A percentile compares a stretch with the other conserved stretches of the same genome.
Conservation (phyloP, 345 rosid species). For the Acer saccharum region DNA sequence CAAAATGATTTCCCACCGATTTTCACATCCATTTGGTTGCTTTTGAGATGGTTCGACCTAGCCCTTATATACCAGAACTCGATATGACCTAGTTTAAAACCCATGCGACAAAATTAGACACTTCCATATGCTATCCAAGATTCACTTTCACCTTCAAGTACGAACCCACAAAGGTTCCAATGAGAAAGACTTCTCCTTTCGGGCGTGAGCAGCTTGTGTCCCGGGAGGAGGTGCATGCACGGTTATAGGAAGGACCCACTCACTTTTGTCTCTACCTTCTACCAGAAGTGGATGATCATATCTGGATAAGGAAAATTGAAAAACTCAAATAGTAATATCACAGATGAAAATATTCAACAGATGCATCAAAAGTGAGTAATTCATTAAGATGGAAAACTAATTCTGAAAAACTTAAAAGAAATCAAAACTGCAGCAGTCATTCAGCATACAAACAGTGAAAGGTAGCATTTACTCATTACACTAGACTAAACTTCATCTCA, state of each 20-base stretch:
- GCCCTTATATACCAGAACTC: not conserved
- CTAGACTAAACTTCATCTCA: not conserved
- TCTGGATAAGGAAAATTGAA: conserved; percentile 41
- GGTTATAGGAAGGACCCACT: conserved; percentile 92
- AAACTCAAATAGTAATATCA: not conserved
- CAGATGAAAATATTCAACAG: too few species aligned
- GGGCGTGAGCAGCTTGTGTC: conserved; percentile 45
- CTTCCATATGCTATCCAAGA: not conserved
- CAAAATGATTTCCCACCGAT: too few species aligned
- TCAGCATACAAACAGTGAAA: not conserved
- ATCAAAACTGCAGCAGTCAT: not conserved
- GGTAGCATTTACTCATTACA: not conserved
- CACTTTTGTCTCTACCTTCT: conserved; percentile 78
- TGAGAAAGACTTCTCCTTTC: conserved; percentile 60
- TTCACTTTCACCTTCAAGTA: conserved; percentile 42
- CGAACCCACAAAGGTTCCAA: conserved; percentile 79
- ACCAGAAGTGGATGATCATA: conserved; percentile 89
- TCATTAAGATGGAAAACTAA: not conserved
- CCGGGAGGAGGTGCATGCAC: conserved; percentile 88
- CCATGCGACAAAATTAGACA: not conserved
- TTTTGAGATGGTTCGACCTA: not conserved
- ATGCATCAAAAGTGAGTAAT: not conserved
- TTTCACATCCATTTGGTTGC: not conserved
- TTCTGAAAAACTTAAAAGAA: not conserved
- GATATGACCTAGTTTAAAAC: not conserved